A percentile compares a stretch with the other conserved stretches of the same genome.
Evolutionary conservation across 2,329 filamentous ascomycete genomes (phyloP).

Genomic region (Eutypella sp.): DNA sequence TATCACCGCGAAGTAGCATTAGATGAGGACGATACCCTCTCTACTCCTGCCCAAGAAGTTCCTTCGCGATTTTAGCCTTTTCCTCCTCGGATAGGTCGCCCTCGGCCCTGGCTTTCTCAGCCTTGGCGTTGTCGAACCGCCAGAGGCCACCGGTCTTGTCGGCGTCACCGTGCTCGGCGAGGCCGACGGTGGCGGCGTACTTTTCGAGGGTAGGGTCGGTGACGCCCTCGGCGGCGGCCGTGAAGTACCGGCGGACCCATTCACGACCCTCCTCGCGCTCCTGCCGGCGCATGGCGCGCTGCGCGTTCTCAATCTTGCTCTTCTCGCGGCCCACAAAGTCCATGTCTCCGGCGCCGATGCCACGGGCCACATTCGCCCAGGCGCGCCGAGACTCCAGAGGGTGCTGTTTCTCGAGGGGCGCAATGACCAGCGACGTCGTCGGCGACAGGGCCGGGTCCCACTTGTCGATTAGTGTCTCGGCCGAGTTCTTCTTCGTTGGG

Average conservation of each 20-base stretch:
- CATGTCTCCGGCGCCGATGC: slow-evolving; percentile 70
- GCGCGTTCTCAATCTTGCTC: slow-evolving; percentile 73
- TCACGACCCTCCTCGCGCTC: slow-evolving; percentile 53
- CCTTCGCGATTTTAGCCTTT: slow-evolving; percentile 30
- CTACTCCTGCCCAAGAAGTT: slow-evolving; percentile 28
- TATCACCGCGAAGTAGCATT: no score
- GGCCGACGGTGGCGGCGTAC: slow-evolving; percentile 42
- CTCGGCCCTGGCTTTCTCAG: slow-evolving; percentile 35
- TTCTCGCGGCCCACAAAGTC: slow-evolving; percentile 67
- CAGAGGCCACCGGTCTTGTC: slow-evolving; percentile 59
- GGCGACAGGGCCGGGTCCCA: slow-evolving; percentile 34
- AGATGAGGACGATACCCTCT: no score
- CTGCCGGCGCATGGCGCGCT: slow-evolving; percentile 64
- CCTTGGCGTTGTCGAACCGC: slow-evolving; percentile 47
- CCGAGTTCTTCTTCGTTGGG: slow-evolving; percentile 23
- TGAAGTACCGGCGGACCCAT: slow-evolving; percentile 87
- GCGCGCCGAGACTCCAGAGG: slow-evolving; percentile 74
- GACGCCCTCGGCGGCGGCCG: slow-evolving; percentile 31
- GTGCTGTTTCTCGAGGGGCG: slow-evolving; percentile 65
- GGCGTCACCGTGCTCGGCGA: slow-evolving; percentile 47
- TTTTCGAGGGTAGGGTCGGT: slow-evolving; percentile 39
- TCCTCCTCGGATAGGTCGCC: slow-evolving; percentile 29
- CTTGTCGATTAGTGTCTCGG: slow-evolving; percentile 25
- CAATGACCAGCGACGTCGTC: slow-evolving; percentile 27
- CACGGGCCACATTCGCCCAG: slow-evolving; percentile 72